Evolutionary conservation across 2,329 filamentous ascomycete species (phyloP).

Genomic region (Penicillium sp.): DNA sequence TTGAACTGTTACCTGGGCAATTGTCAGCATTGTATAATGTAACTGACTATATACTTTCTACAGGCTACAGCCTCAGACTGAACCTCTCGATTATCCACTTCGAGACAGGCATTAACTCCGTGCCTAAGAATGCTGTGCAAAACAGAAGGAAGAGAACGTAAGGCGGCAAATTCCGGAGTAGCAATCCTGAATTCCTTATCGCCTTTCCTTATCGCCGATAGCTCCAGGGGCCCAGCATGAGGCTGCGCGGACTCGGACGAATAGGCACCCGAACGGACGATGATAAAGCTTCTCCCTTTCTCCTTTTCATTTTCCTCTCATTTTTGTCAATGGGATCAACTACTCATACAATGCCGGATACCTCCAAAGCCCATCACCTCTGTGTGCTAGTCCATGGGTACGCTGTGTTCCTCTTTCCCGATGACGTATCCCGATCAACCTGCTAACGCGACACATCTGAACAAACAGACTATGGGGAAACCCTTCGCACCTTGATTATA

Average conservation of each 20-base stretch:
- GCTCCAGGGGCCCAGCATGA: no score
- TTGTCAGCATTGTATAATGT: background rate
- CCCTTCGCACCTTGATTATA: conserved; percentile 54
- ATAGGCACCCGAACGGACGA: conserved; percentile 1
- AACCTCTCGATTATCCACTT: no score
- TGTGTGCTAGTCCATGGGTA: conserved; percentile 62
- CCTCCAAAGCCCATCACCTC: conserved; percentile 49
- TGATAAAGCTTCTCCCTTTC: background rate
- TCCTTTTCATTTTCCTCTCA: background rate
- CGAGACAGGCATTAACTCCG: no score
- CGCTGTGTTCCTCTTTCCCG: conserved; percentile 20
- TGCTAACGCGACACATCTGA: conserved; percentile 10
- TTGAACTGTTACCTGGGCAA: background rate
- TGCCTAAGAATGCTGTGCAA: no score
- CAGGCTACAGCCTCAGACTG: no score
- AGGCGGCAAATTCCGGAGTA: no score
- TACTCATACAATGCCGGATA: conserved; percentile 9
- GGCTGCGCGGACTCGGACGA: conserved; percentile 4
- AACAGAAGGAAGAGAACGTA: no score
- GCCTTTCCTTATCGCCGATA: conserved; percentile 10
- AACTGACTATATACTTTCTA: no score
- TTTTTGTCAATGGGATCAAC: background rate
- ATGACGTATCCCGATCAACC: conserved; percentile 12
- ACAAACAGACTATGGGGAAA: conserved; percentile 56
- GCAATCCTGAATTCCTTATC: no score